Base-by-base conservation (phyloP, 1,284 basidiomycete species). In the Apiotrichum siamense region DNA sequence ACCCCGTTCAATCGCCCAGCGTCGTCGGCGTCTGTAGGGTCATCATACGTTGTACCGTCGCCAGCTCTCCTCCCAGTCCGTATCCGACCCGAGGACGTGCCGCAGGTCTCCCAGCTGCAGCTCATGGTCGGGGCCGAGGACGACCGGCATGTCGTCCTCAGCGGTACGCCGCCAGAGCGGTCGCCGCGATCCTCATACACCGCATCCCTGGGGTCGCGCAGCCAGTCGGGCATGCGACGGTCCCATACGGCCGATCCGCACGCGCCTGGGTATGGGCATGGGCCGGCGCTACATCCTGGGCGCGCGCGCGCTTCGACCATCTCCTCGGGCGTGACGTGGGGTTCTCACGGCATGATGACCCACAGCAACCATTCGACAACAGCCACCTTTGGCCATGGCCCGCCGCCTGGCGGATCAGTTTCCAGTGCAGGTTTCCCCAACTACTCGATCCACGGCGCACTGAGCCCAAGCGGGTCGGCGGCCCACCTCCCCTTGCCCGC, bases 111-210 rank as follows among this genome's bases (percentile, higher is more conserved):
- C 31, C 60, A 26, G 15, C 18, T 56, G n/a, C 35, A 43, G n/a
- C 50, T 65, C 24, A 51, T 59, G 23, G 55, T 55, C 20, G 42
- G 47, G 15, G n/a, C 10, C 27, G 56, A 59, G 12, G 55, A 58
- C 25, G 59, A 58, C 23, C 45, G 60, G 12, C 46, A 35, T 4
- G 52, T 60, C 11, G 36, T 58, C 17, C 41, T 63, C 11, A 45
- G 37, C 32, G 61, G 64, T 7, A 56, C 56, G 1, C 50, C n/a
- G n/a, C n/a, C 59, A 10, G 55, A 58, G 10, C 45, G 59, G 25
- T 69, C 67, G 1, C 64, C 63, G 13, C 49, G 65, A 10, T 61
- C 65, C 13, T 69, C 67, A 3, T 60, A 61, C 41, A 54, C 60
- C 4, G 59, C 58, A 15, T 58, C 55, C 0, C 24, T 47, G 23